Evolutionary conservation across 371 early-diverging fungal species (phyloP).

Genomic region (Mortierella sp.): DNA sequence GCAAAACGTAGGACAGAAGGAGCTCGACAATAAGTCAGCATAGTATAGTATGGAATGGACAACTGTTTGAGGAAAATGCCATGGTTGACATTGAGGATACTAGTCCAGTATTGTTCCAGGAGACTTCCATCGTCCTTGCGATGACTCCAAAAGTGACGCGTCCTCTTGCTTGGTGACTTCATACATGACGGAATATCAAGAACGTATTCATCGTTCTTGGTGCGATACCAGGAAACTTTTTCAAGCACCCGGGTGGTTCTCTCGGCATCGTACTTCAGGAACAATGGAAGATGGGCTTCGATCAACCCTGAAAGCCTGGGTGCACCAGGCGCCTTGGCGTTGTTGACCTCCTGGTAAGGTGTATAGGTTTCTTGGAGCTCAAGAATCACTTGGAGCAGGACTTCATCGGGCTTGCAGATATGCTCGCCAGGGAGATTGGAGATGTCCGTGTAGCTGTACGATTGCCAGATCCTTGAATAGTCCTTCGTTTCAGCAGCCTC

Average conservation of each 20-base stretch:
- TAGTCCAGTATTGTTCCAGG: constrained; percentile 25
- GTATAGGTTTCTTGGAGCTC: constrained; percentile 35
- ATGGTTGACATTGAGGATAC: constrained; percentile 17
- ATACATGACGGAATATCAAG: constrained; percentile 16
- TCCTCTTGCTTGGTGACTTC: background rate
- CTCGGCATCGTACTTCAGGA: constrained; percentile 30
- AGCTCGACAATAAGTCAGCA: constrained; percentile 27
- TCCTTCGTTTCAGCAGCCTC: background rate
- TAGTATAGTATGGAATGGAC: constrained; percentile 3
- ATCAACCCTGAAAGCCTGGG: constrained; percentile 30
- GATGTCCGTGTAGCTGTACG: background rate
- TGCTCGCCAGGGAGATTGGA: constrained; percentile 29
- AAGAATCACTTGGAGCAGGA: constrained; percentile 29
- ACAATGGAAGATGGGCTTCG: constrained; percentile 14
- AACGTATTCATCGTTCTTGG: background rate
- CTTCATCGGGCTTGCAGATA: constrained; percentile 28
- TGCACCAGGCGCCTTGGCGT: constrained; percentile 13
- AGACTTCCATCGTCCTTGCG: constrained; percentile 3
- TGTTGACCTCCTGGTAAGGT: constrained; percentile 24
- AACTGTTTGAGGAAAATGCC: constrained; percentile 27
- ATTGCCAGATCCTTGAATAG: constrained; percentile 17
- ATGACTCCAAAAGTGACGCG: constrained; percentile 21
- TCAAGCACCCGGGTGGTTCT: constrained; percentile 34
- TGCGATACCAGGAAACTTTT: constrained; percentile 15
- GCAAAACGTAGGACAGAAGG: constrained; percentile 8